phyloP scores from a whole-genome alignment of 495 filamentous ascomycete species.

The Collariella sp. region DNA sequence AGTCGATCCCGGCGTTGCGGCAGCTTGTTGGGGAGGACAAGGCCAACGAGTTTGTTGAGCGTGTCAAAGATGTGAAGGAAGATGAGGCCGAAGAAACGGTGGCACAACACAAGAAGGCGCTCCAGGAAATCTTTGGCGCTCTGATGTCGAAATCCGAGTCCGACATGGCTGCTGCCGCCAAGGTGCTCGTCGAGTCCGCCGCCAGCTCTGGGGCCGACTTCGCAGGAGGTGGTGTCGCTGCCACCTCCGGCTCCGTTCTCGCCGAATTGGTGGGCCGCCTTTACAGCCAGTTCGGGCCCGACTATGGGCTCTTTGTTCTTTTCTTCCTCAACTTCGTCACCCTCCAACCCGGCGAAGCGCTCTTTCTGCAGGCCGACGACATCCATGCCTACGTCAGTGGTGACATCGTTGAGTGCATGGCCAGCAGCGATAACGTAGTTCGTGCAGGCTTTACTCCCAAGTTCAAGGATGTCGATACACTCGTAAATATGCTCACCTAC shows the following conservation, averaged over 20 bases:
- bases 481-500: slow-evolving; percentile 92
- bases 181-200: slow-evolving; percentile 63
- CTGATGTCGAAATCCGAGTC: slow-evolving; percentile 70
- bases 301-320: slow-evolving; percentile 40
- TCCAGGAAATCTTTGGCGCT: slow-evolving; percentile 62
- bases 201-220: slow-evolving; percentile 52
- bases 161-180: slow-evolving; percentile 53
- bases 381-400: slow-evolving; percentile 95
- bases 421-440: slow-evolving; percentile 92
- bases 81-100: slow-evolving; percentile 43
- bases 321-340: slow-evolving; percentile 41
- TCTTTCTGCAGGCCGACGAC: slow-evolving; percentile 93
- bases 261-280: slow-evolving; percentile 67
- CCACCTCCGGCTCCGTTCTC: slow-evolving; percentile 57
- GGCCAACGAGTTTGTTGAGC: slow-evolving; percentile 57
- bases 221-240: slow-evolving; percentile 51
- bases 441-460: slow-evolving; percentile 96
- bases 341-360: slow-evolving; percentile 78
- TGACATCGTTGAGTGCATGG: slow-evolving; percentile 99
- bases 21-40: slow-evolving; percentile 64
- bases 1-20: slow-evolving; percentile 61
- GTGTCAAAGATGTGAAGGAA: slow-evolving; percentile 54
- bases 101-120: slow-evolving; percentile 66
- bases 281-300: slow-evolving; percentile 46
- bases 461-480: slow-evolving; percentile 88